These are phyloP conservation scores for Penicillium waksmanii DNA, from an alignment of 495 filamentous ascomycete genomes.

Conservation along the genomic window DNA sequence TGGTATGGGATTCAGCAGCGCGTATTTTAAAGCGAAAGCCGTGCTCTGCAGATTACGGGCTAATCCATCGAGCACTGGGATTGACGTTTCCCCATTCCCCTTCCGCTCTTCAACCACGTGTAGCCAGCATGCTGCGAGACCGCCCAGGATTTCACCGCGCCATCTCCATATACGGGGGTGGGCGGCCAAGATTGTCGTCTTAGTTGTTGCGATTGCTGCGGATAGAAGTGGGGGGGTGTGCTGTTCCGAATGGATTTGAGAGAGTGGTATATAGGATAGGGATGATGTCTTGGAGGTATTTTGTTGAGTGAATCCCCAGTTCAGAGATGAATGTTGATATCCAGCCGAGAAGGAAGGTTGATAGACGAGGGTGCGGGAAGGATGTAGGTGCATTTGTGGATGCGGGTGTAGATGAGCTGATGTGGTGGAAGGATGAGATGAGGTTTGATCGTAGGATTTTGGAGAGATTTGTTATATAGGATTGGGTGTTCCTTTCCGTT, in stretches of 20 bases:
- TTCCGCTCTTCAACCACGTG: constrained; percentile 52
- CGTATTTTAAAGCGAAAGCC: constrained; percentile 42
- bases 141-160: constrained; percentile 70
- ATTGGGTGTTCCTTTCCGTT: constrained; percentile 20
- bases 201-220: constrained; percentile 55
- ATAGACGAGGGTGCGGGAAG: constrained; percentile 47
- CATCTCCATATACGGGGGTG: constrained; percentile 73
- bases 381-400: constrained; percentile 53
- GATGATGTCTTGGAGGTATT: constrained; percentile 75
- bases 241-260: constrained; percentile 68
- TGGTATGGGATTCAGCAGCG: constrained; percentile 33
- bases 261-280: constrained; percentile 69
- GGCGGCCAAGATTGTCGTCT: constrained; percentile 64
- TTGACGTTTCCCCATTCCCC: constrained; percentile 12
- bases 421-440: constrained; percentile 52
- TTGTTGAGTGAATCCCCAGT: constrained; percentile 70
- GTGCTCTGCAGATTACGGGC: constrained; percentile 51
- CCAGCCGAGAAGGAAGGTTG: constrained; percentile 60
- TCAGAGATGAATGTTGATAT: constrained; percentile 55
- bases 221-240: constrained; percentile 56
- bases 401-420: constrained; percentile 45
- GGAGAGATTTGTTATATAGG: constrained; percentile 25
- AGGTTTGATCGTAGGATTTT: constrained; percentile 46
- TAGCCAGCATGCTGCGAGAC: constrained; percentile 68
- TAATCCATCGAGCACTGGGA: constrained; percentile 31